Conservation (phyloP, 257 asterid species). For the Solanum ossicruentum region DNA sequence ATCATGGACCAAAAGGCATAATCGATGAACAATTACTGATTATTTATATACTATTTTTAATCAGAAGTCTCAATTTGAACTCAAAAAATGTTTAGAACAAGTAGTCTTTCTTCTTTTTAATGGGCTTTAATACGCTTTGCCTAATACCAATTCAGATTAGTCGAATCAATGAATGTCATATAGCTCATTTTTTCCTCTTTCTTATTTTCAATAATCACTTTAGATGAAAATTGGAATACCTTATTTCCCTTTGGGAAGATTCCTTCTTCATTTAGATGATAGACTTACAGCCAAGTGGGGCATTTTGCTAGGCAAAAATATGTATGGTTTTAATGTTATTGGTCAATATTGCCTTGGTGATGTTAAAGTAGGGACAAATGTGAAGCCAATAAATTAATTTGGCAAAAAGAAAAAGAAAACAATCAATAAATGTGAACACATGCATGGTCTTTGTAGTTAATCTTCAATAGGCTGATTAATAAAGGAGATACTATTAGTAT, state of each 20-base stretch:
- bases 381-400: not conserved
- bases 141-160: not conserved
- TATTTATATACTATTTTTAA: not conserved
- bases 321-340: not conserved
- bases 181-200: not conserved
- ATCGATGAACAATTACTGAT: not conserved
- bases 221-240: not conserved
- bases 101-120: not conserved
- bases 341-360: not conserved
- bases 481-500: not conserved
- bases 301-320: not conserved
- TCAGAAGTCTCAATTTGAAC: not conserved
- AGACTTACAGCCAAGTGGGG: not conserved
- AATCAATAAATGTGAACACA: constrained; percentile 33
- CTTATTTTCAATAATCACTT: not conserved
- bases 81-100: not conserved
- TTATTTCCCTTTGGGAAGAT: not conserved
- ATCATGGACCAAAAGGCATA: not conserved
- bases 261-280: not conserved
- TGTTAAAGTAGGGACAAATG: not conserved
- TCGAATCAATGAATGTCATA: accelerated
- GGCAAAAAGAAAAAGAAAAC: not conserved
- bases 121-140: not conserved
- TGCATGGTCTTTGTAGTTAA: constrained; percentile 15
- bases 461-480: not conserved